Evolutionary conservation across 768 basidiomycete genomes (phyloP), one percentile per base, ranked within the genome.

Genomic region (Goffeauzyma gilvescens): DNA sequence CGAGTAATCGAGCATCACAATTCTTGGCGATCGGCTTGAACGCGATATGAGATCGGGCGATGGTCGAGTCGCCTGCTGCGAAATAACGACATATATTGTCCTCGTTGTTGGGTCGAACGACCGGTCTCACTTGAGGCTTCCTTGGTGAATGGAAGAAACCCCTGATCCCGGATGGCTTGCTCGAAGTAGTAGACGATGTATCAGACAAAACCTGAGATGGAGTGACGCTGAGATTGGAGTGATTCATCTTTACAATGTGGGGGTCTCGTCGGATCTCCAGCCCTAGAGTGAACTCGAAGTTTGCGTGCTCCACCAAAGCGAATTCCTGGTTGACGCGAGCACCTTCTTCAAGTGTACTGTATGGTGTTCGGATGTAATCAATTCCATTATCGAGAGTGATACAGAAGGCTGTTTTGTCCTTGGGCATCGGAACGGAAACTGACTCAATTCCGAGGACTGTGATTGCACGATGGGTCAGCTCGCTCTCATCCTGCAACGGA

Each of bases 321-420:
- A 65, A 65, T 43, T 65, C 64, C 32, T 62, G 60, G 34, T 62
- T 60, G 34, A 65, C 58, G 23, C 50, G 49, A 5, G 60, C 62
- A 20, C 55, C 55, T 18, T 61, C 55, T 5, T 38, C 35, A 4
- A 65, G 44, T 3, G 46, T 44, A 23, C 48, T 49, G 34, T 55
- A 60, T 1, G 81, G 85, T 6, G 84, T 93, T 4, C 81, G 83
- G 26, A 95, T 89, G 50, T 80, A 87, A 62, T 93, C 87, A 38
- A 95, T 89, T 6, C 87, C 89, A 55, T 96, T 96, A 64, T 96
- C 93, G 48, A 96, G 69, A 0, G 84, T 85, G 60, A 84, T 84
- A 8, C 78, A 79, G 45, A 93, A 67, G 21, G 67, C 71, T 0
- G 87, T 86, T 0, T 73, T 65, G 49, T 82, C 71, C n/a, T 67